These are phyloP conservation scores for Penicillium freii DNA, from an alignment of 2,329 filamentous ascomycete species.

Conservation along the genomic window DNA sequence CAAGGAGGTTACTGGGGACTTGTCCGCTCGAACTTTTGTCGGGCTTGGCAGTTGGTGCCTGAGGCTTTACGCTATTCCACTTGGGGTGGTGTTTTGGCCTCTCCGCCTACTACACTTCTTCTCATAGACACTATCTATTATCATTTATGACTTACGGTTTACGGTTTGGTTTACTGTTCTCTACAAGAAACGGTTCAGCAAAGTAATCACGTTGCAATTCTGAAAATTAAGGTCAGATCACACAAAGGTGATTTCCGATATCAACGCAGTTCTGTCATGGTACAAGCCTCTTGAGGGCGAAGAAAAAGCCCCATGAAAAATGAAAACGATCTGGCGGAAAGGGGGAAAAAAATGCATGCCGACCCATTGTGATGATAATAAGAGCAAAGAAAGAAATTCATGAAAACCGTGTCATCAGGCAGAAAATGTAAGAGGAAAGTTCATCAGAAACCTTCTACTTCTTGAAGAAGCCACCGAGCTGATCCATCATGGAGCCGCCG, in stretches of 20 bases:
- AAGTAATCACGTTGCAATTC: slow-evolving; percentile 14
- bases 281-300: slow-evolving; percentile 8
- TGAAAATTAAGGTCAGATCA: slow-evolving; percentile 10
- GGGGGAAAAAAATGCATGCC: slow-evolving; percentile 15
- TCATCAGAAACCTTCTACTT: slow-evolving; percentile 27
- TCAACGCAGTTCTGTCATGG: slow-evolving; percentile 18
- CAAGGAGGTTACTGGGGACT: slow-evolving; percentile 17
- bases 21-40: slow-evolving; percentile 38
- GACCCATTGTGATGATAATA: slow-evolving; percentile 11
- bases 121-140: not conserved
- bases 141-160: not conserved
- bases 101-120: not conserved
- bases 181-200: not conserved
- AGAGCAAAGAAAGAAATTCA: slow-evolving; percentile 23
- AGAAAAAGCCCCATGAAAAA: slow-evolving; percentile 3
- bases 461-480: slow-evolving; percentile 40
- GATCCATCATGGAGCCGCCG: slow-evolving; percentile 30
- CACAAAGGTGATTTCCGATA: slow-evolving; percentile 10
- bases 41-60: slow-evolving; percentile 35
- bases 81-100: slow-evolving; percentile 11
- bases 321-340: slow-evolving; percentile 11
- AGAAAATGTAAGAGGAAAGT: slow-evolving; percentile 6
- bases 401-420: slow-evolving; percentile 19
- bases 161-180: not conserved
- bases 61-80: slow-evolving; percentile 19